Evolutionary conservation across 73 alveolate genomes (phyloP).

Genomic region (Durusdinium trenchii): DNA sequence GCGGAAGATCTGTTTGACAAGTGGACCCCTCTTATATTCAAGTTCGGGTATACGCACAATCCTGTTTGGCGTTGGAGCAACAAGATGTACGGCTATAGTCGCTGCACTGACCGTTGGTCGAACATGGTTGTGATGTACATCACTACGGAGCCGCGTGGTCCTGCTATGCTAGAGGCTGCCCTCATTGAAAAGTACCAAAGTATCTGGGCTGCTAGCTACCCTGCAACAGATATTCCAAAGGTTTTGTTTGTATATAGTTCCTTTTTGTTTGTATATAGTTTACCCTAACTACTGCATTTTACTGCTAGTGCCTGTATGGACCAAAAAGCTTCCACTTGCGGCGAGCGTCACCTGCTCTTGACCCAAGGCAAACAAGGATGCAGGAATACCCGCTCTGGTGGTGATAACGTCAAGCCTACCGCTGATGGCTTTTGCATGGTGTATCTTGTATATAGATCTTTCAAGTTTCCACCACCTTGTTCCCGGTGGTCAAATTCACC

Average conservation of each 20-base stretch:
- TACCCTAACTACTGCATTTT: not conserved
- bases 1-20: not conserved
- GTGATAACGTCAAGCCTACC: not conserved
- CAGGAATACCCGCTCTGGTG: constrained; percentile 3
- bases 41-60: constrained; percentile 4
- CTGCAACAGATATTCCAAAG: not conserved
- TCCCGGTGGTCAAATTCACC: not conserved
- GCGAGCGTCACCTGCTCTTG: not conserved
- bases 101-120: not conserved
- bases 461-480: not conserved
- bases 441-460: constrained; percentile 9
- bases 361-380: constrained; percentile 2
- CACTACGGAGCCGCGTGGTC: not conserved
- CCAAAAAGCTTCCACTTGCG: not conserved
- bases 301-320: no score
- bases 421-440: constrained; percentile 2
- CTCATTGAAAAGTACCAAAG: constrained; percentile 20
- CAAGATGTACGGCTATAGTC: not conserved
- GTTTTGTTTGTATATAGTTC: not conserved
- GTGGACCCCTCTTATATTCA: not conserved
- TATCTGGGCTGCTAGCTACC: not conserved
- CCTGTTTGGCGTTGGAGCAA: constrained; percentile 23
- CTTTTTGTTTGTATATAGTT: not conserved
- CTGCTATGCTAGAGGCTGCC: constrained; percentile 45
- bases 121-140: constrained; percentile 4